A percentile compares a stretch with the other conserved stretches of the same genome.
These are phyloP conservation scores for Pyrrhoderma noxium DNA, from an alignment of 1,284 basidiomycete genomes.

Conservation along the genomic window DNA sequence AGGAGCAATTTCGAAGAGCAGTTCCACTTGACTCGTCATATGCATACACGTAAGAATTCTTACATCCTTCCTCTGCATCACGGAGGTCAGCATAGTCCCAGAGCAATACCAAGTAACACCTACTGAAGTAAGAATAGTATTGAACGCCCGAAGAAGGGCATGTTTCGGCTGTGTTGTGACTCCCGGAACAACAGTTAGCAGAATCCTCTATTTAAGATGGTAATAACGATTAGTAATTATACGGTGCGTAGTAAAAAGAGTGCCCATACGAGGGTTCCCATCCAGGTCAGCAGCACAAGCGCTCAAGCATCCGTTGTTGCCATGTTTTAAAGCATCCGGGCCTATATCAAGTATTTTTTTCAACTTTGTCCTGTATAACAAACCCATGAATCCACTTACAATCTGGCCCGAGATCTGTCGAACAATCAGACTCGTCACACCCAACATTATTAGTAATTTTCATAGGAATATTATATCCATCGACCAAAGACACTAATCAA, in stretches of 20 bases:
- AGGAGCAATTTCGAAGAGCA: constrained; percentile 44
- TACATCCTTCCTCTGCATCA: constrained; percentile 41
- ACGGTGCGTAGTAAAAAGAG: neutral
- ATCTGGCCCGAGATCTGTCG: constrained; percentile 43
- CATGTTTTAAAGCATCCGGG: constrained; percentile 38
- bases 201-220: constrained; percentile 24
- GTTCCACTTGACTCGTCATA: constrained; percentile 48
- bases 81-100: neutral
- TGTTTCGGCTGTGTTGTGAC: constrained; percentile 38
- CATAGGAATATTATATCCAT: constrained; percentile 55
- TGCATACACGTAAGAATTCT: constrained; percentile 49
- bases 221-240: neutral
- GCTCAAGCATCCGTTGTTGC: constrained; percentile 50
- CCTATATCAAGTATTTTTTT: constrained; percentile 29
- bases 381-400: constrained; percentile 26
- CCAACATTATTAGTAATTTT: constrained; percentile 43
- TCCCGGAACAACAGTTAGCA: constrained; percentile 49
- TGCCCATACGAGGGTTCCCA: constrained; percentile 31
- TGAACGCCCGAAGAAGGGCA: constrained; percentile 45
- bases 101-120: neutral
- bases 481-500: constrained; percentile 41
- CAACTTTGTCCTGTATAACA: neutral
- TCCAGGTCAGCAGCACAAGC: constrained; percentile 50
- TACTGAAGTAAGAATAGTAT: constrained; percentile 51
- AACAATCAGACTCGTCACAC: constrained; percentile 43